Evolutionary conservation across 495 filamentous ascomycete species (phyloP), one percentile per base, ranked within the genome.

Genomic region (Penicillium angulare): DNA sequence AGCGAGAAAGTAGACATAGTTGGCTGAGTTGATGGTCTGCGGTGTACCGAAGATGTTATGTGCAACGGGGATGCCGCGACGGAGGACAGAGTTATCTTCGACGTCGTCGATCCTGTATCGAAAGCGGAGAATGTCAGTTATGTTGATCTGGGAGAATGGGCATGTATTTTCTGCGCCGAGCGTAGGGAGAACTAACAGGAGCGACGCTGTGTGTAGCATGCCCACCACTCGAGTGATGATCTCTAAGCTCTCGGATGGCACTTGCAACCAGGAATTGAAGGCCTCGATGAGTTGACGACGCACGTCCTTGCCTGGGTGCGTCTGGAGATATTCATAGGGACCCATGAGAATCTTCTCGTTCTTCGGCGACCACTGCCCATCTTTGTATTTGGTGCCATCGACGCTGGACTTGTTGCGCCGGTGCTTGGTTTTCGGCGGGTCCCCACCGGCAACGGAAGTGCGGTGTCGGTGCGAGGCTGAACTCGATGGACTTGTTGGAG

Each of bases 1-100:
- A 0, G 93, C 93, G 50, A 81, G 79, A 62, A 98, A 97, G 74
- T 97, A 97, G 47, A 96, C 82, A 66, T 97, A 98, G 72, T 98
- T 98, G 43, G 92, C 90, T 17, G 85, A 89, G 73, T 97, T 98
- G 68, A 98, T 96, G 32, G 95, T 96, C 66, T 97, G 93, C 4
- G 93, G 88, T 0, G 88, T 87, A 51, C 93, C 93, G 62, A 95
- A 99, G 53, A 99, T 97, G 64, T 77, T 84, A 71, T 99, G 91
- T 1, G 93, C 90, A 27, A 97, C 93, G 7, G 93, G 93, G 27
- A 91, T 76, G 21, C 93, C 95, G 51, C 93, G 85, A 17, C 93
- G 85, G 20, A 99, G 83, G 39, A 84, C 57, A 5, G 89, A 95
- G 44, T 75, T 84, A 70, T 99, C 89, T 72, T 95, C 87, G 13